Percentiles rank a stretch among this genome's conserved stretches.
phyloP scores from a whole-genome alignment of 1,284 basidiomycete genomes.

The Puccinia polysora region DNA sequence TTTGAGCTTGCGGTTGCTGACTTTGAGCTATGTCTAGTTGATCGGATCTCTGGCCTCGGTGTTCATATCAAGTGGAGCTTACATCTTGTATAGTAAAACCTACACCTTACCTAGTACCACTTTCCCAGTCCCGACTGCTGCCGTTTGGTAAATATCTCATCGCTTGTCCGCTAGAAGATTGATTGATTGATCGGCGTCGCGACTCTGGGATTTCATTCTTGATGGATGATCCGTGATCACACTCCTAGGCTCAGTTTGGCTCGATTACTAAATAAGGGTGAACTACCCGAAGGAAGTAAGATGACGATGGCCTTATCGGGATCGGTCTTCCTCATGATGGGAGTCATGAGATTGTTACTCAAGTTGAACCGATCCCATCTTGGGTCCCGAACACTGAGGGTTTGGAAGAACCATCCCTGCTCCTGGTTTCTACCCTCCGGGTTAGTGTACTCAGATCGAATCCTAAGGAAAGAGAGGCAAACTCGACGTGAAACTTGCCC shows the following conservation, averaged over 20 bases:
- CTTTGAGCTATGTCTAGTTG: too few species aligned
- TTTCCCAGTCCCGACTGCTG: conserved; percentile 89
- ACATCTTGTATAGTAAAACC: conserved; percentile 76
- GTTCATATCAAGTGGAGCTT: conserved; percentile 79
- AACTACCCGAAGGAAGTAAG: conserved; percentile 71
- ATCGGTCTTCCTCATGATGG: conserved; percentile 64
- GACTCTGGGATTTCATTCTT: too few species aligned
- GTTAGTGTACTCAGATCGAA: conserved; percentile 62
- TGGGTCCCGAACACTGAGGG: conserved; percentile 2
- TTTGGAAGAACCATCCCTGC: conserved; percentile 43
- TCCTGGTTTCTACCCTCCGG: conserved; percentile 78
- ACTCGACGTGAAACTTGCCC: too few species aligned
- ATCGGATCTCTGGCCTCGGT: conserved; percentile 82
- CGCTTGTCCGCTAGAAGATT: too few species aligned
- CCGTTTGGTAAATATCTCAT: conserved; percentile 60
- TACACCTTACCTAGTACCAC: conserved; percentile 72
- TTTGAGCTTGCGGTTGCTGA: too few species aligned
- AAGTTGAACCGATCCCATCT: conserved; percentile 2
- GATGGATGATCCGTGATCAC: background rate
- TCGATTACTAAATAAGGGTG: conserved; percentile 72
- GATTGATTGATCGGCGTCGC: too few species aligned
- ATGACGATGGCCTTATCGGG: conserved; percentile 77
- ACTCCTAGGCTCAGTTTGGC: conserved; percentile 80
- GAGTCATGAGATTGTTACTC: conserved; percentile 64
- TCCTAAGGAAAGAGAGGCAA: too few species aligned